Percentiles rank a stretch among this genome's conserved stretches.
Conservation (phyloP, 805 yeast species). For the Zygosaccharomyces bailii region DNA sequence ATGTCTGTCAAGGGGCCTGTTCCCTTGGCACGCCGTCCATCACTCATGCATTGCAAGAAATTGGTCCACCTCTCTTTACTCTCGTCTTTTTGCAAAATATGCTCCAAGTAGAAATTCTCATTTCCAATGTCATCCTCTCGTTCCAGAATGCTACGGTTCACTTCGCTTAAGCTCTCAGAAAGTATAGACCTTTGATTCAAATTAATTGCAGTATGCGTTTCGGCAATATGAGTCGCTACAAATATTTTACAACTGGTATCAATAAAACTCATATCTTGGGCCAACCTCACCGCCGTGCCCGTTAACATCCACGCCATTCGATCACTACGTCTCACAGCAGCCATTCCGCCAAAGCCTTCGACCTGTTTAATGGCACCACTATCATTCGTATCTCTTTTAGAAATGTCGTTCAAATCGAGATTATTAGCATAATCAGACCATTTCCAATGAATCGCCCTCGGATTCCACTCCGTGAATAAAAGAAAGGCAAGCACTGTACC, state of each 20-base stretch:
- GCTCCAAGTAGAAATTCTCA: constrained; percentile 34
- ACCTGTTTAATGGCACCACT: constrained; percentile 33
- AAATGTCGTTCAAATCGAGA: constrained; percentile 36
- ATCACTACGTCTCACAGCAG: constrained; percentile 82
- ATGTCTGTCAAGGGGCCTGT: constrained; percentile 22
- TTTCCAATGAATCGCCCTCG: constrained; percentile 87
- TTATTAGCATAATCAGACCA: constrained; percentile 79
- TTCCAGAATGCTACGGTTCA: constrained; percentile 33
- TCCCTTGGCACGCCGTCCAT: constrained; percentile 5
- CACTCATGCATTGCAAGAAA: constrained; percentile 17
- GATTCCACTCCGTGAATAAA: constrained; percentile 92
- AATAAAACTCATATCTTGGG: constrained; percentile 81
- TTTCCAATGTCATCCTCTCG: constrained; percentile 35
- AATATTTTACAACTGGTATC: constrained; percentile 70
- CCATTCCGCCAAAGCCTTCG: constrained; percentile 65
- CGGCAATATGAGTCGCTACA: constrained; percentile 81
- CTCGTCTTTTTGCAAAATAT: constrained; percentile 24
- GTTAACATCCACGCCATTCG: constrained; percentile 93
- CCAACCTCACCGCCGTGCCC: constrained; percentile 80
- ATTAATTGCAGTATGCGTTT: constrained; percentile 77
- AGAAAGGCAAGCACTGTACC: constrained; percentile 85
- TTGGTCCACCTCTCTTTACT: constrained; percentile 28
- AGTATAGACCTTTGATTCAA: constrained; percentile 76
- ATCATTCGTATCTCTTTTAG: constrained; percentile 18
- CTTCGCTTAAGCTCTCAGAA: constrained; percentile 65